Conservation (phyloP, 2,329 filamentous ascomycete genomes). For the Amesomyces nigricolor region DNA sequence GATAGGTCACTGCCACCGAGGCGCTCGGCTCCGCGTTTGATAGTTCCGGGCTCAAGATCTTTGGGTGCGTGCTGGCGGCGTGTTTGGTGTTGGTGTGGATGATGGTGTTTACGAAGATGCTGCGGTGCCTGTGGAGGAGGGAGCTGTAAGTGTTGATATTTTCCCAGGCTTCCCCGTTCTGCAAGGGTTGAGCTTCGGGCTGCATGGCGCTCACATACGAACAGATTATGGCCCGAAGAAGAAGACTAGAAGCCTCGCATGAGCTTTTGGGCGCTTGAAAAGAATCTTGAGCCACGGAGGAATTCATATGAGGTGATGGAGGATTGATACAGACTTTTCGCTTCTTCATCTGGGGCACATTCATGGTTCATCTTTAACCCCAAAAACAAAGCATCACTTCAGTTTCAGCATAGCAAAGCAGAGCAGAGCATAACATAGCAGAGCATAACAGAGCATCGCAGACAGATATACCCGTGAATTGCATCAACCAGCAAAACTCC, state of each 20-base stretch:
- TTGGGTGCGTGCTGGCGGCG: constrained; percentile 63
- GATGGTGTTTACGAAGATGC: constrained; percentile 63
- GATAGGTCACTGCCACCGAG: constrained; percentile 61
- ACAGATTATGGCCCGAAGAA: constrained; percentile 65
- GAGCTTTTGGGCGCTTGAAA: not conserved
- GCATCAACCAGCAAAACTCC: not conserved
- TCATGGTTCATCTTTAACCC: too few relatives aligned
- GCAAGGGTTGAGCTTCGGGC: not conserved
- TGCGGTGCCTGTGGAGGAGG: constrained; percentile 57
- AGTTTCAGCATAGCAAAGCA: not conserved
- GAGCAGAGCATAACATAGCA: not conserved
- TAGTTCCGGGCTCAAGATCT: constrained; percentile 54
- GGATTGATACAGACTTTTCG: too few relatives aligned
- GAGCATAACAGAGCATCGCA: not conserved
- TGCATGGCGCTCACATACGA: not conserved
- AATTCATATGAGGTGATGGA: too few relatives aligned
- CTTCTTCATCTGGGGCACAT: too few relatives aligned
- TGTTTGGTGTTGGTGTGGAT: constrained; percentile 62
- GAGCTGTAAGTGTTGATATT: constrained; percentile 43
- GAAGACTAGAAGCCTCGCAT: constrained; percentile 17
- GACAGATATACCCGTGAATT: not conserved
- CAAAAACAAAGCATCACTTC: not conserved
- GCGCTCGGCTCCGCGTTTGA: constrained; percentile 60
- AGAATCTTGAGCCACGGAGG: too few relatives aligned
- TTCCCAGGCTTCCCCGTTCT: not conserved